Base-by-base conservation (phyloP, 2,329 filamentous ascomycete species). In the Basipetospora chlamydospora region DNA sequence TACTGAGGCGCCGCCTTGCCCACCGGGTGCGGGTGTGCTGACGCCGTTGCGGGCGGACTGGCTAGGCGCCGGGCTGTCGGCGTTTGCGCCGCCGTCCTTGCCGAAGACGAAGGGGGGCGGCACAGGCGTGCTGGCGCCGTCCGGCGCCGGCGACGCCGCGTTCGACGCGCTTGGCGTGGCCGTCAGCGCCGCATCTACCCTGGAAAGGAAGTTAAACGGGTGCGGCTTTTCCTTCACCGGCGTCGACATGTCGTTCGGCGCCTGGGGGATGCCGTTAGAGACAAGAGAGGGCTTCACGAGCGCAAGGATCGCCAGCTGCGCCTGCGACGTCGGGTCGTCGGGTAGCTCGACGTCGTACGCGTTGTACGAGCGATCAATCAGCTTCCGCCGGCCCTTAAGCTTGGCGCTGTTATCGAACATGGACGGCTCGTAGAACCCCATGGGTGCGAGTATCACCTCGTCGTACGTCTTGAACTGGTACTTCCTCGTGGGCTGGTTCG, bases 391-490 rank as follows among this genome's bases (percentile, higher is more conserved):
- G 28, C 83, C 79, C 15, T 68, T 63, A 9, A 96, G 70, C 61
- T 98, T 98, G 25, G 70, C 60, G 20, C 70, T 74, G 47, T 86
- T 80, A 52, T 93, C 84, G 46, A 96, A 94, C 38, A 95, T 80
- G 3, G 72, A 64, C 0, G 90, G 88, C 41, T 88, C 81, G 55
- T 92, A 95, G 49, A 87, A 82, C n/a, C 86, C 87, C 79, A 94
- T 85, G 1, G 87, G 81, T 1, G 90, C 81, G n/a, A 98, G 67
- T 47, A 93, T 83, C 16, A 92, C 81, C 56, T 96, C 90, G 47
- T 98, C 90, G 50, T 96, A 98, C 1, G 83, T 87, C 64, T 96
- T 96, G 67, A 95, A 96, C 28, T 77, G 74, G 57, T 93, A 96
- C 57, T 94, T 95, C 43, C 78, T 73, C 1, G 90, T 98, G 35